These are phyloP conservation scores for Chrysosphaeria jannelii DNA, from an alignment of 2,329 filamentous ascomycete species.

Conservation along the genomic window DNA sequence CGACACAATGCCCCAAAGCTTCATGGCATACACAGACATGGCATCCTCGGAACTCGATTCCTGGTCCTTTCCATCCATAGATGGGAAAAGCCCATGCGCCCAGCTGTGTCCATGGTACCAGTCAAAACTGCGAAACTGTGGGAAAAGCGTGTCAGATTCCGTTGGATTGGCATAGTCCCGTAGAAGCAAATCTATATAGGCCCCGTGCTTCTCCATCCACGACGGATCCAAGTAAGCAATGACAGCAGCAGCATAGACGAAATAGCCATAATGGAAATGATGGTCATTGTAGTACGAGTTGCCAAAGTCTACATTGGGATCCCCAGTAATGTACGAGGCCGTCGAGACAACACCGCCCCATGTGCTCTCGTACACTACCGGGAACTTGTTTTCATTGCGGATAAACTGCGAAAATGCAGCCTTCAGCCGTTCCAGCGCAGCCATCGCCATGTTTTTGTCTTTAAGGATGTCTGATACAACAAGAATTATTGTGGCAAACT, in stretches of 20 bases:
- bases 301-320: conserved; percentile 55
- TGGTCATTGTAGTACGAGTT: conserved; percentile 64
- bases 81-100: conserved; percentile 51
- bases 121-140: conserved; percentile 60
- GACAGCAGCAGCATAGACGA: conserved; percentile 59
- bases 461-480: conserved; percentile 30
- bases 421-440: conserved; percentile 31
- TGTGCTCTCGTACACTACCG: conserved; percentile 30
- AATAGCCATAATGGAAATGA: conserved; percentile 62
- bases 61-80: conserved; percentile 46
- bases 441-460: conserved; percentile 23
- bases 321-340: conserved; percentile 37
- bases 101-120: conserved; percentile 90
- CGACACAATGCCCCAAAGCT: conserved; percentile 69
- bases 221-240: conserved; percentile 48
- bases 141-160: conserved; percentile 40
- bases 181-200: conserved; percentile 57
- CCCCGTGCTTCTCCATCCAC: conserved; percentile 28
- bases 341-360: conserved; percentile 65
- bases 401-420: conserved; percentile 33
- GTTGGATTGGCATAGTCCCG: conserved; percentile 60
- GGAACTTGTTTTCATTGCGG: conserved; percentile 34
- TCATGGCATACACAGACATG: conserved; percentile 62
- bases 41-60: conserved; percentile 79
- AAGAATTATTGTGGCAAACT: conserved; percentile 42